phyloP scores from a whole-genome alignment of 192 early-diverging fungal genomes.

The Coemansia sp. region DNA sequence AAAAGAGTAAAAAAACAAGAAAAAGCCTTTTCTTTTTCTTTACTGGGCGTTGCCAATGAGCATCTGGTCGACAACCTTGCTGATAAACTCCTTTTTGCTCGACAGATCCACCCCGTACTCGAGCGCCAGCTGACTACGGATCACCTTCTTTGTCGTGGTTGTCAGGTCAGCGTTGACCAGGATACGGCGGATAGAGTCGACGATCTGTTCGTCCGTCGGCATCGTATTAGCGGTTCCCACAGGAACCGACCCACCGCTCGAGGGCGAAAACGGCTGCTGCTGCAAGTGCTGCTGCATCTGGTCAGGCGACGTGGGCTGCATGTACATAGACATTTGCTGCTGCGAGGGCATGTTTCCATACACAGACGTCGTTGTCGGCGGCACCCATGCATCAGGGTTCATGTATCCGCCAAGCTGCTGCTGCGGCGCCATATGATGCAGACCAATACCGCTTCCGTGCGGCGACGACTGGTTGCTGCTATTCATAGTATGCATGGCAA shows the following conservation, averaged over 20 bases:
- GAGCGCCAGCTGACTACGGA: constrained; percentile 65
- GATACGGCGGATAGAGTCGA: constrained; percentile 65
- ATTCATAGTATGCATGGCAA: constrained; percentile 11
- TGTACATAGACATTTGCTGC: constrained; percentile 8
- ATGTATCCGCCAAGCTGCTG: constrained; percentile 23
- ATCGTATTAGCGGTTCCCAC: constrained; percentile 6
- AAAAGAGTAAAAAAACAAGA: background rate
- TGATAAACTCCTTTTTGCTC: constrained; percentile 70
- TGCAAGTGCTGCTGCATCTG: constrained; percentile 8
- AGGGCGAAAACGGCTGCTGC: constrained; percentile 11
- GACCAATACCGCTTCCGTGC: constrained; percentile 13
- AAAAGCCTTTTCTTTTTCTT: background rate
- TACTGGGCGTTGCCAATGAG: constrained; percentile 18
- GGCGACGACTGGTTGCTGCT: constrained; percentile 21
- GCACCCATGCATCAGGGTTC: constrained; percentile 26
- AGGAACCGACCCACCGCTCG: constrained; percentile 6
- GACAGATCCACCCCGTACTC: constrained; percentile 71
- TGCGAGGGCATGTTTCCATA: constrained; percentile 19
- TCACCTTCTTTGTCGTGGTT: constrained; percentile 76
- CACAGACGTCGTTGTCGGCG: constrained; percentile 23
- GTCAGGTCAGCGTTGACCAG: constrained; percentile 69
- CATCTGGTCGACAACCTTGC: constrained; percentile 57
- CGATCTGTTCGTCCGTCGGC: constrained; percentile 71
- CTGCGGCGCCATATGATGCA: constrained; percentile 14
- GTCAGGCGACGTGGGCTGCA: constrained; percentile 7